A percentile compares a stretch with the other conserved stretches of the same genome.
Conservation (phyloP, 2,329 filamentous ascomycete genomes). For the Alternaria novae-zelandiae region DNA sequence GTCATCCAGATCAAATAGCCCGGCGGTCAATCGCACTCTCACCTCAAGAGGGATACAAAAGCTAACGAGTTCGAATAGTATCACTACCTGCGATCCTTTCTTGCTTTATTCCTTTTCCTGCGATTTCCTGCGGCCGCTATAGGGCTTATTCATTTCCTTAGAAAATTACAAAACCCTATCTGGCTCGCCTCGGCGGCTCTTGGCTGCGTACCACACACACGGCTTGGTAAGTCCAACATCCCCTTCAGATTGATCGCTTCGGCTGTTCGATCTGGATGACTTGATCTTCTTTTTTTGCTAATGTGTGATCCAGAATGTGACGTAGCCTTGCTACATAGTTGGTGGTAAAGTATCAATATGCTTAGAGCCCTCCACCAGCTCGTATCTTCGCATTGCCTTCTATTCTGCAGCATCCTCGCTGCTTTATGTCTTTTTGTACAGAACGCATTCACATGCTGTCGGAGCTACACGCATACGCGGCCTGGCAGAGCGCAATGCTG, state of each 20-base stretch:
- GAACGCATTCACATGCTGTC: background rate
- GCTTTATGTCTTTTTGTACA: background rate
- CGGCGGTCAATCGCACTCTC: background rate
- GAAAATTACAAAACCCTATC: no score
- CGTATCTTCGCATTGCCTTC: background rate
- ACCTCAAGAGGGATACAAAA: background rate
- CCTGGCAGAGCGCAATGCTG: background rate
- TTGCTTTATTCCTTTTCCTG: background rate
- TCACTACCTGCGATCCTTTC: background rate
- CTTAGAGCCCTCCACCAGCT: background rate
- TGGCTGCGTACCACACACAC: no score
- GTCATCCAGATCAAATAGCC: constrained; percentile 1
- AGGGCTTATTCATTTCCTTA: no score
- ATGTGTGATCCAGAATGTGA: background rate
- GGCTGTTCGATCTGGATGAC: background rate
- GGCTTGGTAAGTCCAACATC: background rate
- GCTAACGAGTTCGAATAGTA: constrained; percentile 4
- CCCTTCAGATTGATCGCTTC: background rate
- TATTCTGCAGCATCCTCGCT: background rate
- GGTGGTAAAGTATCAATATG: background rate
- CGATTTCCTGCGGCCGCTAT: no score
- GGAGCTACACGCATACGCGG: background rate
- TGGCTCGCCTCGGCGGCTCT: no score
- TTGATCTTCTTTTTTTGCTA: background rate
- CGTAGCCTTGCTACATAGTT: background rate